phyloP scores from a whole-genome alignment of 345 rosid species.

The Excoecaria cochinchinensis region DNA sequence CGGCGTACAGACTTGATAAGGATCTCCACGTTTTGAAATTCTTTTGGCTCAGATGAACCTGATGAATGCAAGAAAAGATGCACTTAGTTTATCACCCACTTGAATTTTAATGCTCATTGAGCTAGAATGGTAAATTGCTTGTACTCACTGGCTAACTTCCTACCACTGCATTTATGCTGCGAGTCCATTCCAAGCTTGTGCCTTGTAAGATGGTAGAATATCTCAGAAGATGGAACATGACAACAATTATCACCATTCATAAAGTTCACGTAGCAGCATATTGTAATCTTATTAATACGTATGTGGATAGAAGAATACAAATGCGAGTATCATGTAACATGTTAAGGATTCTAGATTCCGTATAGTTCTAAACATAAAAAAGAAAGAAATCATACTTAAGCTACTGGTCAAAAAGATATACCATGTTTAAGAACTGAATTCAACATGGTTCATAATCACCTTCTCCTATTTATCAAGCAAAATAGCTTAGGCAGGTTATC shows the following conservation, averaged over 20 bases:
- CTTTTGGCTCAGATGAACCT: slow-evolving; percentile 32
- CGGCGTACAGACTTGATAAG: slow-evolving; percentile 48
- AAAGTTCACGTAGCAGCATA: neutral
- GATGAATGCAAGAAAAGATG: slow-evolving; percentile 7
- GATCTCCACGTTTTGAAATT: slow-evolving; percentile 32
- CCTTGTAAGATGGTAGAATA: slow-evolving; percentile 29
- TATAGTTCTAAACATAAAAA: slow-evolving; percentile 17
- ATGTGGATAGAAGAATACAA: neutral
- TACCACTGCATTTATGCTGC: slow-evolving; percentile 15
- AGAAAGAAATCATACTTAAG: neutral
- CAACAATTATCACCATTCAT: neutral
- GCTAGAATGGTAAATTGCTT: neutral
- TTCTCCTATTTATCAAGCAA: neutral
- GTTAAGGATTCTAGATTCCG: slow-evolving; percentile 4
- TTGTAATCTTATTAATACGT: neutral
- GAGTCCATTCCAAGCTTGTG: slow-evolving; percentile 36
- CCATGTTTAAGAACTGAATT: neutral
- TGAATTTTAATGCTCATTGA: neutral
- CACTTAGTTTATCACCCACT: slow-evolving; percentile 15
- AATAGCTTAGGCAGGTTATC: neutral
- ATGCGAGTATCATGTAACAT: neutral
- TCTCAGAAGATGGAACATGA: slow-evolving; percentile 23
- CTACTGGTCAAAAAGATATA: no score
- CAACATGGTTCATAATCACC: neutral
- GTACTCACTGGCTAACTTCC: slow-evolving; percentile 38